Conservation (phyloP, 768 basidiomycete genomes). For the Punctularia strigosozonata region DNA sequence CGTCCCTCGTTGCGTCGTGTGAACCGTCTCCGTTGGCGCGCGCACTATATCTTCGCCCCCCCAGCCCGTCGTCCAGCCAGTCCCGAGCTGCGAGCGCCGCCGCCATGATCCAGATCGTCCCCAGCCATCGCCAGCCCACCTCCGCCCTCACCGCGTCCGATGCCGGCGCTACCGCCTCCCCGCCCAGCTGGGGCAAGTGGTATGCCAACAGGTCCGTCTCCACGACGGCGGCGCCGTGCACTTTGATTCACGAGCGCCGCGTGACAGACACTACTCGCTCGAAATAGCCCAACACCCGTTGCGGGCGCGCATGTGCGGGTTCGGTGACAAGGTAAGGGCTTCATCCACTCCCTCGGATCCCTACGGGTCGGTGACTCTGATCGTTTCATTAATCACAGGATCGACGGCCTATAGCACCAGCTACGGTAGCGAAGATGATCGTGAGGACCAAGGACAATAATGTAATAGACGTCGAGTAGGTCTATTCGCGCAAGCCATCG, state of each 20-base stretch:
- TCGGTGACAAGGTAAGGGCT: constrained; percentile 78
- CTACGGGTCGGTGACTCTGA: constrained; percentile 3
- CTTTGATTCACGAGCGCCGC: background rate
- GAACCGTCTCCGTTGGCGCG: background rate
- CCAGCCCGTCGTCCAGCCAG: constrained; percentile 3
- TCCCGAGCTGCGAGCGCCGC: background rate
- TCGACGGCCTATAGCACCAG: constrained; percentile 85
- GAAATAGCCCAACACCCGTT: constrained; percentile 82
- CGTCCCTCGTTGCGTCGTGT: background rate
- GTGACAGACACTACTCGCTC: constrained; percentile 65
- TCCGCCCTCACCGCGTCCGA: constrained; percentile 7
- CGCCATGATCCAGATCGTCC: constrained; percentile 53
- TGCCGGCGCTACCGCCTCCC: constrained; percentile 23
- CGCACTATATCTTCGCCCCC: background rate
- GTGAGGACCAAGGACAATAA: constrained; percentile 57
- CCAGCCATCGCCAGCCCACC: constrained; percentile 32
- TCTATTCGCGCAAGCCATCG: constrained; percentile 6
- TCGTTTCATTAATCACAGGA: constrained; percentile 40
- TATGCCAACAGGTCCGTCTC: constrained; percentile 42
- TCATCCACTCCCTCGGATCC: constrained; percentile 5
- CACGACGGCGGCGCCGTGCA: background rate
- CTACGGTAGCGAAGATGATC: constrained; percentile 78
- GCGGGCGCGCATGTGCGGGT: constrained; percentile 91
- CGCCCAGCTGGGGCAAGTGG: constrained; percentile 67
- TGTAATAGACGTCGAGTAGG: constrained; percentile 68